phyloP scores from a whole-genome alignment of 1,284 basidiomycete species.

The Ustilago loliicola region DNA sequence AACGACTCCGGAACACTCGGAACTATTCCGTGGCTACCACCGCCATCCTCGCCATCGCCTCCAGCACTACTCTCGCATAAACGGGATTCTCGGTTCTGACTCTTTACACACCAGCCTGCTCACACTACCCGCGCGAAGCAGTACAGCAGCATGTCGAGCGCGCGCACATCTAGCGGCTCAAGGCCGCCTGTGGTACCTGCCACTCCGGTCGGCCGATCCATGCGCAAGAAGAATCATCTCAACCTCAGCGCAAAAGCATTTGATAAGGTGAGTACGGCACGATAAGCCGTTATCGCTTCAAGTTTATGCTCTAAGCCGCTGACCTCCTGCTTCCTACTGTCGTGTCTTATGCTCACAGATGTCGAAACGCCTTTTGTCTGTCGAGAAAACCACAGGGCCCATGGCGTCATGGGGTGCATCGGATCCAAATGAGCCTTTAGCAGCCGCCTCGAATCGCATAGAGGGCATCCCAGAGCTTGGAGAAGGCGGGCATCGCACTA shows the following conservation, averaged over 20 bases:
- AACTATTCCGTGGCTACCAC: neutral
- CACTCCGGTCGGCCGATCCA: conserved; percentile 48
- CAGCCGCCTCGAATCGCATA: conserved; percentile 34
- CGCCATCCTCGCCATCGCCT: neutral
- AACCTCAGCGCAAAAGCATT: conserved; percentile 63
- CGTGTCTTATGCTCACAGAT: conserved; percentile 28
- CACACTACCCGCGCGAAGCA: neutral
- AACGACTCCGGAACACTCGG: neutral
- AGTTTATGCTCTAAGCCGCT: neutral
- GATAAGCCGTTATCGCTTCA: neutral
- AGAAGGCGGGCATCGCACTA: conserved; percentile 48
- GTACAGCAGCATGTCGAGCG: conserved; percentile 28
- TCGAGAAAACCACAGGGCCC: conserved; percentile 46
- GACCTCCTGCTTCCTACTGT: neutral
- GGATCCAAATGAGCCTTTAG: conserved; percentile 35
- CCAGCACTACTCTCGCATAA: neutral
- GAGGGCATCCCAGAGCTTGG: conserved; percentile 46
- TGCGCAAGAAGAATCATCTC: conserved; percentile 52
- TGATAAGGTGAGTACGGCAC: conserved; percentile 44
- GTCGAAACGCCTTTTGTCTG: conserved; percentile 47
- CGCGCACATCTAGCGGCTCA: conserved; percentile 41
- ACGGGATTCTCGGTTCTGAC: neutral
- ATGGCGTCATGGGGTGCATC: conserved; percentile 38
- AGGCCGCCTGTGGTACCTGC: conserved; percentile 49
- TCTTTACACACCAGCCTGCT: neutral